Percentiles rank a stretch among this genome's conserved stretches.
phyloP scores from a whole-genome alignment of 2,329 filamentous ascomycete genomes.

The Arthroderma sp. region DNA sequence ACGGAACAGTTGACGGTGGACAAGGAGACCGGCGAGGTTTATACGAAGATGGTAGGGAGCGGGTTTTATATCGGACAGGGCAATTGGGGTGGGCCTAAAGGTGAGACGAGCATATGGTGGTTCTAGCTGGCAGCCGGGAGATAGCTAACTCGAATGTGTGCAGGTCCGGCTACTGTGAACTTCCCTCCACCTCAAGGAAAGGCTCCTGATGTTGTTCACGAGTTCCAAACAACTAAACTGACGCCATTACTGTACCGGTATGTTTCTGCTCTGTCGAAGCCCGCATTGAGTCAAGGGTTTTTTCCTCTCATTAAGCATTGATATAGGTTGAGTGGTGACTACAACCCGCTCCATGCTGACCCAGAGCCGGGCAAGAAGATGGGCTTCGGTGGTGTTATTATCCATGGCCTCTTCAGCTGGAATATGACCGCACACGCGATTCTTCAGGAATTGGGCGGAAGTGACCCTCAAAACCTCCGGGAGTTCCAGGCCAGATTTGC shows the following conservation, averaged over 20 bases:
- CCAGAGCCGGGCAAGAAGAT: constrained; percentile 76
- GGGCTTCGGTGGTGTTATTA: constrained; percentile 80
- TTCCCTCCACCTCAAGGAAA: constrained; percentile 63
- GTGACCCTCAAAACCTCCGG: constrained; percentile 66
- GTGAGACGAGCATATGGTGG: constrained; percentile 27
- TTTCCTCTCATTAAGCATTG: not conserved
- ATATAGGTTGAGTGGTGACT: constrained; percentile 70
- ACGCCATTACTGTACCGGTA: constrained; percentile 61
- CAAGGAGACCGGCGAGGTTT: constrained; percentile 53
- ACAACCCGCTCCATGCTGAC: constrained; percentile 82
- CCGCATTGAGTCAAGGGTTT: not conserved
- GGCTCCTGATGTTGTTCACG: constrained; percentile 55
- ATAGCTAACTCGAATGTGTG: constrained; percentile 9
- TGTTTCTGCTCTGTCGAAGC: constrained; percentile 7
- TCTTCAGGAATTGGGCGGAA: constrained; percentile 58
- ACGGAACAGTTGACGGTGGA: constrained; percentile 67
- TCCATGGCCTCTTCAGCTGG: constrained; percentile 82
- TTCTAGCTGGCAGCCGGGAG: not conserved
- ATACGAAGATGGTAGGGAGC: constrained; percentile 54
- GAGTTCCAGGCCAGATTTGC: constrained; percentile 86
- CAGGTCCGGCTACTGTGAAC: constrained; percentile 55
- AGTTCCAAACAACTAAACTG: constrained; percentile 57
- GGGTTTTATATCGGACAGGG: constrained; percentile 70
- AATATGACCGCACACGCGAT: constrained; percentile 65
- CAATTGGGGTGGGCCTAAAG: constrained; percentile 83